Base-by-base conservation (phyloP, 2,329 filamentous ascomycete species). In the Myriosclerotinia duriaeana region DNA sequence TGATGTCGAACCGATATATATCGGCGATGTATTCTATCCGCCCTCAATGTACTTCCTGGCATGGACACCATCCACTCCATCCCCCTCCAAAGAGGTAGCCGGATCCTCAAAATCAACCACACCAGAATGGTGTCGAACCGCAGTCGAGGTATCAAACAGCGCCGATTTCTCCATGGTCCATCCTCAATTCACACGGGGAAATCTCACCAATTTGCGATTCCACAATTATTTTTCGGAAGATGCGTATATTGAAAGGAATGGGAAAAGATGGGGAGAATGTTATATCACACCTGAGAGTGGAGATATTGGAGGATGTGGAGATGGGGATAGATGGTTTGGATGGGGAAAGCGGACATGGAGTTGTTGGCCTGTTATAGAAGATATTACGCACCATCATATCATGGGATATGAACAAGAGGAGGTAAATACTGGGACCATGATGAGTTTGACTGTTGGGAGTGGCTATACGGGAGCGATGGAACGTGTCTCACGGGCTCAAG, bases 1-100 rank as follows among this genome's bases (percentile, higher is more conserved):
- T 20, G 66, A 71, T 42, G 64, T 69, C 38, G 42, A 64, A 22
- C 72, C 73, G 12, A 74, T 75, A 52, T 74, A 74, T 62, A 67
- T 75, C 8, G 74, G 72, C 58, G 69, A 74, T 30, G 69, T 73
- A 30, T 75, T 75, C 67, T 71, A 66, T 64, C 71, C 74, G 2
- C 73, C 74, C 38, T 64, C 68, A n/a, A 71, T 74, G 72, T 71
- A 68, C 9, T 69, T 74, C 53, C 53, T 74, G 1, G 74, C 73
- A 53, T 75, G 73, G 70, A 69, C 71, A 0, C 70, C 73, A 15
- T 50, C 59, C 3, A 7, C 42, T 15, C 22, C 56, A 44, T 48
- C 52, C 20, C 0, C 42, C n/a, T 55, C 65, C 26, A 50, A 38
- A 26, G 58, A 61, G 17, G 46, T 61, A 61, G 46, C 8, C 9